Evolutionary conservation across 495 filamentous ascomycete species (phyloP), one percentile per base, ranked within the genome.

Genomic region (Parathielavia appendiculata): DNA sequence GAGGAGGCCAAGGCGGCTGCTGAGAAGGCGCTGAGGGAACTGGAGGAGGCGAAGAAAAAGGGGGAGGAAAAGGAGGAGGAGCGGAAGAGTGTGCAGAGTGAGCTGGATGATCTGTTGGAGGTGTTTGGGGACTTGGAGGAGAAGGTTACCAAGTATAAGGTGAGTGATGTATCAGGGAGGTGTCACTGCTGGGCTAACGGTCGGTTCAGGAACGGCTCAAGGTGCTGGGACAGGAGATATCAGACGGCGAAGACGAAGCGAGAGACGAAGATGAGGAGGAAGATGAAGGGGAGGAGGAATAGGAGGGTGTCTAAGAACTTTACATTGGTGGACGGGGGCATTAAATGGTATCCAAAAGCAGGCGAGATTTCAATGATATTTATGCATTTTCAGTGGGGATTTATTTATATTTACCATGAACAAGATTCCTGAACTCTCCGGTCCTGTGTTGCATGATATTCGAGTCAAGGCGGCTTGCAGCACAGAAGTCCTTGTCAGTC

Each of bases 91-190:
- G 79, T 79, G 22, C 88, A 92, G 65, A 63, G 71, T 22, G 90
- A 93, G 67, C 73, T 92, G 34, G 90, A 95, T 62, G 90, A 95
- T 71, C 75, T 95, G 63, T 73, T 95, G 39, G 88, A 93, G 76
- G 85, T 95, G 35, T 87, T 95, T 69, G 87, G 82, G n/a, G 90
- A 95, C 65, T 63, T 93, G n/a, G 90, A 95, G 70, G 87, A 91
- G 50, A 95, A 92, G 77, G 77, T 86, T 58, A 76, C 79, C 11
- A 83, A 83, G 57, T 91, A 93, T 65, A 93, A 91, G 83, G 89
- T 90, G 76, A 65, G 78, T 75, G 35, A 17, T 16, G 45, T 13
- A 1, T 19, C 10, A 13, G 50, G 23, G 8, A 51, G 46, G 49
- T 36, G 13, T 3, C 30, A 34, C 17, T 16, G 14, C 23, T 10